Evolutionary conservation across 768 basidiomycete species (phyloP), one percentile per base, ranked within the genome.

Genomic region (Termitomyces sp.): DNA sequence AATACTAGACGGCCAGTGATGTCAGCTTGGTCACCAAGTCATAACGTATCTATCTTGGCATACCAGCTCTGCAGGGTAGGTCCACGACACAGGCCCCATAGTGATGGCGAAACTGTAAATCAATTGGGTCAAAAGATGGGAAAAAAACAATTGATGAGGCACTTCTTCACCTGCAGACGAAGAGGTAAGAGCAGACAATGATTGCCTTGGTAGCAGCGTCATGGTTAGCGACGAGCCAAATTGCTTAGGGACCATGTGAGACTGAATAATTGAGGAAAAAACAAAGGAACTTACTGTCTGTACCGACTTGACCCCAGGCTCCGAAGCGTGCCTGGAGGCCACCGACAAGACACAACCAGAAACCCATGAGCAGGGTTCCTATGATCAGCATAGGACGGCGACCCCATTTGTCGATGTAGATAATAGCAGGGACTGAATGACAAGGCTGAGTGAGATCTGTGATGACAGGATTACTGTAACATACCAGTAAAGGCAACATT

Each of bases 341-440:
- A 54, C 89, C 89, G 63, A 91, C 90, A 50, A 90, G 81, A 75
- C 77, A 85, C 63, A 91, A 79, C 78, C 81, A 91, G 77, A 86
- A 83, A 50, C 85, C 85, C 90, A 91, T 89, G 57, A 83, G 66
- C 3, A 83, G 69, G 3, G 84, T 81, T 30, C 86, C 89, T 51
- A 71, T 72, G 57, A 92, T 74, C 2, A 92, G 74, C 77, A 91
- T 86, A 7, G 89, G 88, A 20, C 88, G 80, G 42, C 89, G 86
- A 58, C 90, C 90, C 86, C 87, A 90, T 70, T 75, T 78, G 69
- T 92, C 90, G 64, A 90, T 88, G 72, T 83, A 89, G 65, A 79
- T 72, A 61, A 80, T 80, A 7, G 79, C 79, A 26, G 79, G 79
- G 30, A 80, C 72, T 64, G 12, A n/a, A 75, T 75, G 62, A 74